A percentile compares a stretch with the other conserved stretches of the same genome.
Evolutionary conservation across 2,329 filamentous ascomycete genomes (phyloP).

Genomic region (Laburnicola sp.): DNA sequence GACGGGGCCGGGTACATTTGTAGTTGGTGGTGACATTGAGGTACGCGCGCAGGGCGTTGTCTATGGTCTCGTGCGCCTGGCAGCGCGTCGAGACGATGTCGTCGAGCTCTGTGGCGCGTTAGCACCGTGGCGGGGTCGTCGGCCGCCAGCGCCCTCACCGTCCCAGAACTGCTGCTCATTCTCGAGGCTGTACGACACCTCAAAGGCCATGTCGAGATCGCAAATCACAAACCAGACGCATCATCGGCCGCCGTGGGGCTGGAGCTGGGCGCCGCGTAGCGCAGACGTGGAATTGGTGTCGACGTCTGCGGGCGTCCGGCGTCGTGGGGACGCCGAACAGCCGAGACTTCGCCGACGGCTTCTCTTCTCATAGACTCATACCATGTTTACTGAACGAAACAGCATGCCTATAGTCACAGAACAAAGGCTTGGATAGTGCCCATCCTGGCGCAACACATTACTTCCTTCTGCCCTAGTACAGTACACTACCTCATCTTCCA

Average conservation of each 20-base stretch:
- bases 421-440: too few relatives aligned
- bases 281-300: too few relatives aligned
- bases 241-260: slow-evolving; percentile 31
- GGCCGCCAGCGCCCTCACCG: slow-evolving; percentile 58
- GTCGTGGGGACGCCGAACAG: too few relatives aligned
- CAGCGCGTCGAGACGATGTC: slow-evolving; percentile 64
- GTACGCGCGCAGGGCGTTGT: slow-evolving; percentile 84
- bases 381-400: too few relatives aligned
- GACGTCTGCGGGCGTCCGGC: too few relatives aligned
- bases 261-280: too few relatives aligned
- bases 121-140: slow-evolving; percentile 34
- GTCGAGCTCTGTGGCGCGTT: slow-evolving; percentile 61
- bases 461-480: too few relatives aligned
- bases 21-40: slow-evolving; percentile 75
- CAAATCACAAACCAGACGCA: slow-evolving; percentile 40
- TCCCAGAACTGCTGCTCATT: slow-evolving; percentile 88
- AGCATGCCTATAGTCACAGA: too few relatives aligned
- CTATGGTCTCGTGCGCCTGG: slow-evolving; percentile 68
- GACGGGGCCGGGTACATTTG: slow-evolving; percentile 55
- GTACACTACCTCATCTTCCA: too few relatives aligned
- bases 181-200: slow-evolving; percentile 70
- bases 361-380: too few relatives aligned
- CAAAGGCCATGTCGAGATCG: slow-evolving; percentile 63
- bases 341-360: too few relatives aligned
- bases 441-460: too few relatives aligned